Base-by-base conservation (phyloP, 2,329 filamentous ascomycete species). In the Aspergillus pseudonomiae region DNA sequence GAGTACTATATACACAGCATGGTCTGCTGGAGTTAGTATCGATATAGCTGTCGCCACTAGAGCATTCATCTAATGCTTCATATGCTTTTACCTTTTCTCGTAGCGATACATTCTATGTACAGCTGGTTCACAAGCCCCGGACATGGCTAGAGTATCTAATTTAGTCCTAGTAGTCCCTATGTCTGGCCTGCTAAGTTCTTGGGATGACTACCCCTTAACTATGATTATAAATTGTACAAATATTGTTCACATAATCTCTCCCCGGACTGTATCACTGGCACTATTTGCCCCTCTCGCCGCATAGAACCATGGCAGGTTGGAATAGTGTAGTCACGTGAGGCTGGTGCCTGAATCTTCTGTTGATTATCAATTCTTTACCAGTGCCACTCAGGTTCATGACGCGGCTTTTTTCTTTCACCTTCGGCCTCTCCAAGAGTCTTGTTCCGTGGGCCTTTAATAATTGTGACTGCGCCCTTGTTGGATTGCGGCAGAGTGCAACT, bases 381-480 rank as follows among this genome's bases (percentile, higher is more conserved):
- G 55, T 57, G 55, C 55, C 28, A 45, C 55, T 14, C 6, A 46
- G 21, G 9, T 21, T 52, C 32, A 39, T 53, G 30, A 59, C 57
- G 46, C 57, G 32, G 46, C 46, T 21, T 30, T 14, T 14, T 57
- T 30, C 26, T 39, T 54, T 50, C 34, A 14, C 36, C 12, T 16
- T 14, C 52, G 41, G n/a, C 14, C 16, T 58, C 60, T 55, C 53
- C 62, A 21, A 57, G 11, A 39, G 9, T 30, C 60, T 60, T 48
- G 24, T 2, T 39, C 26, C 32, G n/a, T 19, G 48, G 53, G 11
- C 34, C 32, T 48, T n/a, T 19, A 2, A 50, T 32, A 36, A 26
- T n/a, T 11, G 66, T 70, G n/a, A 11, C 39, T 41, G 39, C 39
- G 19, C 39, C 6, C 19, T 59, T 24, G 21, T 39, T 48, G 4